Conservation (phyloP, 768 basidiomycete species). For the Pisolithus albus region DNA sequence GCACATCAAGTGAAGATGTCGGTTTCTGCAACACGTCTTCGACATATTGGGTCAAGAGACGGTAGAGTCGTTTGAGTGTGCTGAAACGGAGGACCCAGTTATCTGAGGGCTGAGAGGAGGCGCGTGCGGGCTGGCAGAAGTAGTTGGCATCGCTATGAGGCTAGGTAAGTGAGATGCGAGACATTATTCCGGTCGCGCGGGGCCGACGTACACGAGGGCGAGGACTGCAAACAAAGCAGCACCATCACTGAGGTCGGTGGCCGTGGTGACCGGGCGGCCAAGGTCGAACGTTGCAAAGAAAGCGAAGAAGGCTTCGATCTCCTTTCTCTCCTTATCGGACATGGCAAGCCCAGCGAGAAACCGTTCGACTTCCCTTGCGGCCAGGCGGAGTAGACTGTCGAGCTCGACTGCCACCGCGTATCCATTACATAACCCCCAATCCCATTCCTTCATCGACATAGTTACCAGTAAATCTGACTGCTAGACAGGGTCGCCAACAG, state of each 20-base stretch:
- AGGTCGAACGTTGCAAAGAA: slow-evolving; percentile 75
- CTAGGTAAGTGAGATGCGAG: slow-evolving; percentile 1
- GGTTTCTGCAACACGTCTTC: slow-evolving; percentile 78
- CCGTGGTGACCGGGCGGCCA: slow-evolving; percentile 50
- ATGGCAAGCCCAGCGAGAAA: slow-evolving; percentile 10
- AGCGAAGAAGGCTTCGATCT: slow-evolving; percentile 74
- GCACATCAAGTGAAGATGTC: slow-evolving; percentile 72
- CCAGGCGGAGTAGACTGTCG: neutral
- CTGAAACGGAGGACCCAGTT: slow-evolving; percentile 89
- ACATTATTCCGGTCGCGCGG: neutral
- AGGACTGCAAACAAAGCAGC: slow-evolving; percentile 70
- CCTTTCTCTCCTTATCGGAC: slow-evolving; percentile 43
- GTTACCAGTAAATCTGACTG: too few relatives aligned
- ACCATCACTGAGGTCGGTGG: slow-evolving; percentile 76
- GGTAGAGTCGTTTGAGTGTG: slow-evolving; percentile 76
- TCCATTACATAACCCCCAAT: slow-evolving; percentile 26
- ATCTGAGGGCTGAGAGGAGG: slow-evolving; percentile 59
- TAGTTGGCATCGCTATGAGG: slow-evolving; percentile 64
- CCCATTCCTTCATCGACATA: too few relatives aligned
- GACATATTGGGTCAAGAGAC: slow-evolving; percentile 85
- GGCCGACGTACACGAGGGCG: slow-evolving; percentile 56
- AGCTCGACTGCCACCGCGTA: neutral
- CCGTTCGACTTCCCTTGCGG: neutral
- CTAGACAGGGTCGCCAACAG: too few relatives aligned
- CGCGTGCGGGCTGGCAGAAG: slow-evolving; percentile 58